Conservation (phyloP, 2,329 filamentous ascomycete species). For the Colletotrichum sp. region DNA sequence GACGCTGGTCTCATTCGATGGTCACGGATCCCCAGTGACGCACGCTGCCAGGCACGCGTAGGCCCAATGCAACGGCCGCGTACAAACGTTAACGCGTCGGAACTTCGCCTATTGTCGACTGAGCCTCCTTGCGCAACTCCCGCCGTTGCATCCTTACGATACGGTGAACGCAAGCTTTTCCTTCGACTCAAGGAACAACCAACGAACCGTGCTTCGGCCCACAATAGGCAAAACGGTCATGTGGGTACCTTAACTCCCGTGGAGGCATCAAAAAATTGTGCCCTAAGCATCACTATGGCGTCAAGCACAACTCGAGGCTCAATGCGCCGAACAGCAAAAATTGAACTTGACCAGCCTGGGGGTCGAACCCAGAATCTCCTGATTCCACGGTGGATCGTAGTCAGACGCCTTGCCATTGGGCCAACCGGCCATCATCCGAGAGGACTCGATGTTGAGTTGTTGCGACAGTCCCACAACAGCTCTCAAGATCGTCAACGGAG, state of each 20-base stretch:
- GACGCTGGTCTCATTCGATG: not conserved
- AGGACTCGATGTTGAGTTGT: not conserved
- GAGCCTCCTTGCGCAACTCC: not conserved
- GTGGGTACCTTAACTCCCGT: not conserved
- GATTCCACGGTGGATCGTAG: conserved; percentile 34
- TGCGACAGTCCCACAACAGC: not conserved
- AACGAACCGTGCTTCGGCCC: conserved; percentile 18
- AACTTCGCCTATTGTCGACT: not conserved
- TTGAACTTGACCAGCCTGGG: conserved; percentile 15
- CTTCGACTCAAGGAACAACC: not conserved
- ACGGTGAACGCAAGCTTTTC: conserved; percentile 4
- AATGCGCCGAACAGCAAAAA: not conserved
- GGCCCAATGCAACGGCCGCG: not conserved
- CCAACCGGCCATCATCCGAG: conserved; percentile 26
- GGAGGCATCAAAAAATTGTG: not conserved
- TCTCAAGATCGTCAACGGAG: not conserved
- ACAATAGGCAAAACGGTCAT: not conserved
- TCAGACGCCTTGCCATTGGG: conserved; percentile 49
- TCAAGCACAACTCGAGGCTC: not conserved
- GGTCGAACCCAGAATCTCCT: conserved; percentile 24
- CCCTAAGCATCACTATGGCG: not conserved
- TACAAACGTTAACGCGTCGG: not conserved
- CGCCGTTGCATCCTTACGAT: not conserved
- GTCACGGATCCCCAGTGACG: not conserved
- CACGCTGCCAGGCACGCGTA: not conserved